Base-by-base conservation (phyloP, 139 green algal species). In the Nannochloris sp. region DNA sequence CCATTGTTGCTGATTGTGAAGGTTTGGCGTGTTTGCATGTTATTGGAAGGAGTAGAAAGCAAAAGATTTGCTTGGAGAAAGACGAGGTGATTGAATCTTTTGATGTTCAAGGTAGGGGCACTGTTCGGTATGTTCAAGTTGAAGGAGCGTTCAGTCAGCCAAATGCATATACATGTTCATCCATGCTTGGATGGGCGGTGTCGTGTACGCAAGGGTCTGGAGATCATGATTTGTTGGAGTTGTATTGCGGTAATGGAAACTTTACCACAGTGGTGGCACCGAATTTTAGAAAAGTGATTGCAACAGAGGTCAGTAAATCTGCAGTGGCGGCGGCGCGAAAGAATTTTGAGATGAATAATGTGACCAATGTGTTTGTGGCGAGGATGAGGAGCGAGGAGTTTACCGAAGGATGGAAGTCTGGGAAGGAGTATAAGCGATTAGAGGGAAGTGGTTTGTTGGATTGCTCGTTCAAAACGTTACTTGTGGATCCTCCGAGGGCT, bases 161-260 rank as follows among this genome's bases (percentile, higher is more conserved):
- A 56, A 97, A 97, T 66, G 87, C 51, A 12, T 69, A 67, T 9
- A 80, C 95, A 62, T 92, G 84, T 61, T 59, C 81, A 28, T 59
- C 87, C 31, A 97, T 97, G 91, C 75, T 97, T 17, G 60, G 58
- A 6, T 97, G 91, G 91, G 89, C 89, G 8, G 26, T 49, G 11
- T 9, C 6, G 2, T 43, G 33, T 37, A 75, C 80, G 20, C 11
- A 10, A 8, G 66, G 61, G 37, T 25, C n/a, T 44, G 16, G 12
- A 45, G 43, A 50, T 0, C 55, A 56, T 25, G 85, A 91, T 61
- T 62, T 91, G 48, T 64, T 91, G 29, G 87, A 95, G 75, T 74
- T 97, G 30, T 97, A 96, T 82, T 96, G 90, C 62, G 91, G 91
- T 50, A 96, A 96, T 72, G 87, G 87, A 45, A 96, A 95, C 77